Percentiles rank a stretch among this genome's conserved stretches.
phyloP scores from a whole-genome alignment of 176 grass and related monocot genomes.

The Eragrostis nindensis region DNA sequence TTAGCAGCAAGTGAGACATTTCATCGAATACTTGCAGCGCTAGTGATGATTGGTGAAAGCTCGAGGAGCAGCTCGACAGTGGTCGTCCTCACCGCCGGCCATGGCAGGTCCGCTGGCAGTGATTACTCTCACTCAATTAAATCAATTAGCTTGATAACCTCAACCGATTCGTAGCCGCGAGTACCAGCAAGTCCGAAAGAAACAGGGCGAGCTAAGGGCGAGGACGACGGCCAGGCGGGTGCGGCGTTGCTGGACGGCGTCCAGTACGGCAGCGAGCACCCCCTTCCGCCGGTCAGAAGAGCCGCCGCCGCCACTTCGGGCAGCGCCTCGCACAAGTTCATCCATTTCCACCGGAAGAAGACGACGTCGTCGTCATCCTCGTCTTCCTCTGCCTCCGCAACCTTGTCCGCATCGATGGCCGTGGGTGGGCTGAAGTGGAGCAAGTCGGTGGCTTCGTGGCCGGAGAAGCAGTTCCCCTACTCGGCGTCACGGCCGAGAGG shows the following conservation, averaged over 20 bases:
- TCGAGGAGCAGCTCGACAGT: too few species aligned
- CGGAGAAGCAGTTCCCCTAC: conserved; percentile 41
- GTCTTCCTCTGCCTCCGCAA: background rate
- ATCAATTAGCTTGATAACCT: too few species aligned
- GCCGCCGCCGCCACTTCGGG: conserved; percentile 2
- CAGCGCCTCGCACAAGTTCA: conserved; percentile 34
- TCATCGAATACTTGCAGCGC: too few species aligned
- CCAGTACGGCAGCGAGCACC: conserved; percentile 73
- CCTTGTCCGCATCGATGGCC: conserved; percentile 14
- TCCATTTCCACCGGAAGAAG: conserved; percentile 47
- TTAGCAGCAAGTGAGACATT: too few species aligned
- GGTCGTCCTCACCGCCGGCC: too few species aligned
- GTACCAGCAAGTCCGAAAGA: too few species aligned
- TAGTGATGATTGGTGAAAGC: too few species aligned
- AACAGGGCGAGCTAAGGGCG: too few species aligned
- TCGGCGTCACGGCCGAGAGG: conserved; percentile 58
- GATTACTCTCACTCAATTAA: too few species aligned
- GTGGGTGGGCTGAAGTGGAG: conserved; percentile 54
- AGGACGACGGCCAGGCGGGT: conserved; percentile 29
- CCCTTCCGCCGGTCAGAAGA: conserved; percentile 41
- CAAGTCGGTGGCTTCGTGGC: conserved; percentile 77
- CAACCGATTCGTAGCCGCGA: too few species aligned
- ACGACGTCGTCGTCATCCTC: background rate
- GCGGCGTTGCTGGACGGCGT: conserved; percentile 46
- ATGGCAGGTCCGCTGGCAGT: too few species aligned